Conservation (phyloP, 2,329 filamentous ascomycete genomes). For the Beauveria sp. region DNA sequence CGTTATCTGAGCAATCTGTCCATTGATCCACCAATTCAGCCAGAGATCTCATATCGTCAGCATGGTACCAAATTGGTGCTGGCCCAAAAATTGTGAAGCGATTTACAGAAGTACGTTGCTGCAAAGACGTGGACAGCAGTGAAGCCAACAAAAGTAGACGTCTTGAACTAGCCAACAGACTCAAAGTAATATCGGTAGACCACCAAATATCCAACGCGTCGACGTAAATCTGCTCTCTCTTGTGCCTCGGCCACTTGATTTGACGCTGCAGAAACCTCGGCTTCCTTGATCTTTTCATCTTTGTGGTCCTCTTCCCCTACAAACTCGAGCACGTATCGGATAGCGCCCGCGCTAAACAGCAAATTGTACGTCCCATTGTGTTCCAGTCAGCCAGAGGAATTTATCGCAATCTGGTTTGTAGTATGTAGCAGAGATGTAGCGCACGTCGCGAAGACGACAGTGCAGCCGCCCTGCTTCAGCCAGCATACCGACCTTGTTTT, state of each 20-base stretch:
- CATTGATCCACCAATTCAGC: conserved; percentile 20
- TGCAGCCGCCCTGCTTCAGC: conserved; percentile 12
- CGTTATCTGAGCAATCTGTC: conserved; percentile 14
- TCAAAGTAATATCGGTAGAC: conserved; percentile 17
- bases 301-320: not conserved
- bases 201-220: conserved; percentile 13
- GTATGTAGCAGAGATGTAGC: not conserved
- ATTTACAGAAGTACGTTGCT: conserved; percentile 17
- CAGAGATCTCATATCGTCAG: conserved; percentile 15
- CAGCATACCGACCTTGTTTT: too few relatives aligned
- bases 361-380: not conserved
- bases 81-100: not conserved
- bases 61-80: not conserved
- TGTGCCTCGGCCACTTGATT: not conserved
- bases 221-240: conserved; percentile 4
- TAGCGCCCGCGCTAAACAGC: not conserved
- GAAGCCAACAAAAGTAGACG: not conserved
- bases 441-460: conserved; percentile 9
- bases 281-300: not conserved
- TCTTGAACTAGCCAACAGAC: conserved; percentile 12
- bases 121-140: conserved; percentile 15
- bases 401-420: not conserved
- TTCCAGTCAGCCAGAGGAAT: not conserved
- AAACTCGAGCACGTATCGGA: not conserved
- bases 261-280: not conserved